phyloP scores from a whole-genome alignment of 1,139 yeast genomes.

The Lodderomyces oxycetoniae region DNA sequence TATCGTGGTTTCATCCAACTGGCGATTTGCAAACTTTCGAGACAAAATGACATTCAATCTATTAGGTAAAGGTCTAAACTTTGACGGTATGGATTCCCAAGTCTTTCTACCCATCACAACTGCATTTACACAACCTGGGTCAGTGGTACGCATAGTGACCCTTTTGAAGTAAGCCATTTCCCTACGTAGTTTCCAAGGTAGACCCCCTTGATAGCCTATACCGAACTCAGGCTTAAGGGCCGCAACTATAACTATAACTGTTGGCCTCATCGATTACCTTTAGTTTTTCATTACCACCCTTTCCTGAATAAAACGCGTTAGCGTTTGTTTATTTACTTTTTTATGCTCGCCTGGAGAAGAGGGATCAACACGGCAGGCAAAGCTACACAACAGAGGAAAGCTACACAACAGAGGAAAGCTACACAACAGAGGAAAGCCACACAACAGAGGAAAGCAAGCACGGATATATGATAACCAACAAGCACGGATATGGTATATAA shows the following conservation, averaged over 20 bases:
- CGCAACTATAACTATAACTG: slow-evolving; percentile 71
- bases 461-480: too few relatives aligned
- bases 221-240: slow-evolving; percentile 78
- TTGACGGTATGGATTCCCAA: slow-evolving; percentile 88
- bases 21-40: slow-evolving; percentile 27
- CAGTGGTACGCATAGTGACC: slow-evolving; percentile 51
- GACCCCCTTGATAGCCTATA: slow-evolving; percentile 72
- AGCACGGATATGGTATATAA: too few relatives aligned
- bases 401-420: too few relatives aligned
- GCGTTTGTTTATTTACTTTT: too few relatives aligned
- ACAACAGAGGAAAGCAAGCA: too few relatives aligned
- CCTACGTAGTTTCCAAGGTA: slow-evolving; percentile 84
- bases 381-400: too few relatives aligned
- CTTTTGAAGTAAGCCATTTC: slow-evolving; percentile 84
- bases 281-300: slow-evolving; percentile 1
- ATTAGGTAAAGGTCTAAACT: slow-evolving; percentile 76
- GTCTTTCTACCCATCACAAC: slow-evolving; percentile 96
- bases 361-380: too few relatives aligned
- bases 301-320: too few relatives aligned
- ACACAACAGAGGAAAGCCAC: too few relatives aligned
- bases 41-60: slow-evolving; percentile 76
- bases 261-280: slow-evolving; percentile 10
- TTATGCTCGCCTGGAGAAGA: too few relatives aligned
- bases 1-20: slow-evolving; percentile 27
- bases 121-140: slow-evolving; percentile 48